phyloP scores from a whole-genome alignment of 495 filamentous ascomycete species.

The Penicillium fimorum region DNA sequence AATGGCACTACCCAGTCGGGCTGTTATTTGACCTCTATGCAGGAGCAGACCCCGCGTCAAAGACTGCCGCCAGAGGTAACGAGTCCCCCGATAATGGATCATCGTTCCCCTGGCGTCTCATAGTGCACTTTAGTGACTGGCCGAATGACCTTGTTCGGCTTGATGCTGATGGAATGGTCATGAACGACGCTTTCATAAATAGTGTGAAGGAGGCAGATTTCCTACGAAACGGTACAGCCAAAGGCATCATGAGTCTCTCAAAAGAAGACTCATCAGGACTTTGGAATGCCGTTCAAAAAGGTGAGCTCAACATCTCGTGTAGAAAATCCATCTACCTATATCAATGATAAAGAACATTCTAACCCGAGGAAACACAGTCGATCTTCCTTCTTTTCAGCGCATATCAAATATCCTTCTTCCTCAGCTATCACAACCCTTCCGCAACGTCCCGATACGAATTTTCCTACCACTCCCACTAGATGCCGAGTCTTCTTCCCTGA shows the following conservation, averaged over 20 bases:
- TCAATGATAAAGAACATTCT: conserved; percentile 4
- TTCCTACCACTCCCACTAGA: conserved; percentile 75
- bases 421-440: conserved; percentile 64
- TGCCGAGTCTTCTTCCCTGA: conserved; percentile 48
- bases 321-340: background rate
- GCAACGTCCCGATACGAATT: conserved; percentile 79
- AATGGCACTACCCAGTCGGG: conserved; percentile 86
- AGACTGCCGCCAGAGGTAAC: conserved; percentile 26
- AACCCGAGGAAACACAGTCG: conserved; percentile 51
- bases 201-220: conserved; percentile 96
- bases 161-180: conserved; percentile 58
- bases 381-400: conserved; percentile 67
- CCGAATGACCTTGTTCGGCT: conserved; percentile 63
- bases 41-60: conserved; percentile 57
- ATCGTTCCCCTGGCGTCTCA: conserved; percentile 72
- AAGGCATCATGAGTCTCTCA: conserved; percentile 87
- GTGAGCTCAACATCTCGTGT: conserved; percentile 45
- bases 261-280: conserved; percentile 83
- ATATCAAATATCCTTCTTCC: conserved; percentile 79
- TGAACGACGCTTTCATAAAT: conserved; percentile 88
- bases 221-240: conserved; percentile 84
- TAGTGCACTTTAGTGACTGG: conserved; percentile 76
- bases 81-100: conserved; percentile 23
- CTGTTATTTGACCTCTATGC: conserved; percentile 87
- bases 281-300: conserved; percentile 80